A percentile compares a stretch with the other conserved stretches of the same genome.
phyloP scores from a whole-genome alignment of 305 asterid genomes.

The Fraxinus velutina region DNA sequence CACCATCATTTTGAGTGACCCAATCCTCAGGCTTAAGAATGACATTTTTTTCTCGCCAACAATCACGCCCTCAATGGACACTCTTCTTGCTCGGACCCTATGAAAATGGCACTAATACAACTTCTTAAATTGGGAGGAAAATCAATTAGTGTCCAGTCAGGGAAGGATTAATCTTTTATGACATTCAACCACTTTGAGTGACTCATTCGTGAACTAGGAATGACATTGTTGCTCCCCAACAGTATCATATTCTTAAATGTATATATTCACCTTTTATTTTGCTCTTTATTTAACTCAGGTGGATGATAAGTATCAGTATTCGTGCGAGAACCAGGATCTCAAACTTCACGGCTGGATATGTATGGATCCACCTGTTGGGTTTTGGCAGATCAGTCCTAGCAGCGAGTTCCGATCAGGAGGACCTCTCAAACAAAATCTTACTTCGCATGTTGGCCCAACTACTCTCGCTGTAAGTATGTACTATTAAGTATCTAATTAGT shows the following conservation, averaged over 20 bases:
- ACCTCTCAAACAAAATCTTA: conserved; percentile 58
- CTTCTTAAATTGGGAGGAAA: neutral
- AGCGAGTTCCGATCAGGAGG: conserved; percentile 65
- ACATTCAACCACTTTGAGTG: neutral
- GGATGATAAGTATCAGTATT: conserved; percentile 69
- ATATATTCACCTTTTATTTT: neutral
- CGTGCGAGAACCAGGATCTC: conserved; percentile 54
- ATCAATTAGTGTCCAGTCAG: neutral
- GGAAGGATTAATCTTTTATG: neutral
- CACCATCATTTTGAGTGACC: neutral
- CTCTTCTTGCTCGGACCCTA: neutral
- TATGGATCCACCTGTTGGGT: conserved; percentile 64
- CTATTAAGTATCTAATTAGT: neutral
- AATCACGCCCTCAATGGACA: neutral
- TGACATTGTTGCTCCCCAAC: neutral
- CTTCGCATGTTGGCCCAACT: conserved; percentile 67
- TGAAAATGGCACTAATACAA: neutral
- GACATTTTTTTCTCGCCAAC: neutral
- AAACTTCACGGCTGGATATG: conserved; percentile 72
- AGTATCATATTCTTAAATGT: neutral
- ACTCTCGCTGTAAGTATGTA: conserved; percentile 54
- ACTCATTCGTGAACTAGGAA: neutral
- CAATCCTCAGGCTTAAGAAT: neutral
- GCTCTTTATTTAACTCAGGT: conserved; percentile 35
- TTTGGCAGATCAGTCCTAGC: conserved; percentile 72